phyloP scores from a whole-genome alignment of 495 filamentous ascomycete species.

The Lepraria neglecta region DNA sequence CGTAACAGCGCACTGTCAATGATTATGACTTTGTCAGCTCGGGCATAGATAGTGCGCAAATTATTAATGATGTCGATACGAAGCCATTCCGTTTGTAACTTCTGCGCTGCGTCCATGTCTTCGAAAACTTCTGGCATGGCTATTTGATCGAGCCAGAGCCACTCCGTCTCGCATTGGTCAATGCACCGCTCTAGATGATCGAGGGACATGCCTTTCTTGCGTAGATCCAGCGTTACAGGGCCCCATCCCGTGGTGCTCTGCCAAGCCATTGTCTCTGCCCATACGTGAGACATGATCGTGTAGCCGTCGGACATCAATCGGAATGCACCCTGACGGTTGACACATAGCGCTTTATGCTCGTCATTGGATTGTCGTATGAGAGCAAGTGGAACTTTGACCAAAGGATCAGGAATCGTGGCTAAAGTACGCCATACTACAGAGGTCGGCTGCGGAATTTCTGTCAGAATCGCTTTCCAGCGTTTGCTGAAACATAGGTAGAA shows the following conservation, averaged over 20 bases:
- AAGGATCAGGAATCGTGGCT: neutral
- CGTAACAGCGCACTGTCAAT: conserved; percentile 12
- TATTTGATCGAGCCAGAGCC: conserved; percentile 20
- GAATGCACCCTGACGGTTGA: conserved; percentile 9
- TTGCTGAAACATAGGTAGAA: neutral
- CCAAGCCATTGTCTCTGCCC: conserved; percentile 17
- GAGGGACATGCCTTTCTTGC: conserved; percentile 8
- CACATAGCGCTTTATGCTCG: conserved; percentile 10
- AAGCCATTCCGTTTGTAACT: conserved; percentile 7
- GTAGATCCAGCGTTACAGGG: neutral
- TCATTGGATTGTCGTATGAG: conserved; percentile 10
- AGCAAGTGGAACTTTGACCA: conserved; percentile 2
- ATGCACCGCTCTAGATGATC: conserved; percentile 1
- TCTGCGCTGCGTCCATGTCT: conserved; percentile 15
- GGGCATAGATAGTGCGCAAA: conserved; percentile 6
- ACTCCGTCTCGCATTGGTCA: conserved; percentile 15
- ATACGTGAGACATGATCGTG: conserved; percentile 13
- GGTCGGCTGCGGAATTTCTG: neutral
- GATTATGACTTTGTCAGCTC: conserved; percentile 16
- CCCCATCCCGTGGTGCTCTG: neutral
- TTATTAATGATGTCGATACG: conserved; percentile 16
- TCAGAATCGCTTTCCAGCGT: neutral
- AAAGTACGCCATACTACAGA: conserved; percentile 1
- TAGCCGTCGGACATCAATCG: conserved; percentile 9
- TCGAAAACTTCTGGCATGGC: conserved; percentile 21